Base-by-base conservation (phyloP, 257 asterid genomes). In the Fraxinus pennsylvanica region DNA sequence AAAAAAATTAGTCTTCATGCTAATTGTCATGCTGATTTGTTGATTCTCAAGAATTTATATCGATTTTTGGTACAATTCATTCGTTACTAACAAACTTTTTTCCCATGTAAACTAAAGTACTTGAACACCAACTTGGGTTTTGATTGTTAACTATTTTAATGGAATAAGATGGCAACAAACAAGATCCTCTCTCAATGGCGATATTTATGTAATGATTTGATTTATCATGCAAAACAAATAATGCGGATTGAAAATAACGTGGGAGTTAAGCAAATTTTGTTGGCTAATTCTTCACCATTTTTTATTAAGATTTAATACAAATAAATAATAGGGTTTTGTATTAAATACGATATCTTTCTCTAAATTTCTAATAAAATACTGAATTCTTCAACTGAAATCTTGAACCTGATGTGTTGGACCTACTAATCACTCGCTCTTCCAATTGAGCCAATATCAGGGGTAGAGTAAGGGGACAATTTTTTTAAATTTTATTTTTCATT, bases 141-240 rank as follows among this genome's bases (percentile, higher is more conserved):
- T 57, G 27, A 57, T 57, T 57, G 30, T 57, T 57, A 22, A 57
- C 27, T 57, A 6, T 1, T 57, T 57, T 63, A 63, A 63, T 63
- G 30, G 30, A 25, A 2, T 61, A 61, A 22, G 73, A 14, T 6
- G 41, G 75, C 9, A 10, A 76, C 75, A 79, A 79, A 82, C 83
- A 76, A 83, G 81, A 79, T 83, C 86, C 81, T 75, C 30, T 71
- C 73, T 76, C 79, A 72, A 71, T 47, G 86, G 75, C 79, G 79
- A 65, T 27, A 76, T 72, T 72, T 36, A 76, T 72, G 83, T 72
- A 41, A 52, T 12, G 13, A 39, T 67, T 66, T 27, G 12, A 39
- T 67, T 66, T 27, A 78, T 21, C 59, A 3, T 63, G 69, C 35
- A 25, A 63, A 63, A 63, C 19, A 17, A 63, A 63, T 63, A 9